A percentile compares a stretch with the other conserved stretches of the same genome.
These are phyloP conservation scores for Russula ochroleuca DNA, from an alignment of 768 basidiomycete species.

Conservation along the genomic window DNA sequence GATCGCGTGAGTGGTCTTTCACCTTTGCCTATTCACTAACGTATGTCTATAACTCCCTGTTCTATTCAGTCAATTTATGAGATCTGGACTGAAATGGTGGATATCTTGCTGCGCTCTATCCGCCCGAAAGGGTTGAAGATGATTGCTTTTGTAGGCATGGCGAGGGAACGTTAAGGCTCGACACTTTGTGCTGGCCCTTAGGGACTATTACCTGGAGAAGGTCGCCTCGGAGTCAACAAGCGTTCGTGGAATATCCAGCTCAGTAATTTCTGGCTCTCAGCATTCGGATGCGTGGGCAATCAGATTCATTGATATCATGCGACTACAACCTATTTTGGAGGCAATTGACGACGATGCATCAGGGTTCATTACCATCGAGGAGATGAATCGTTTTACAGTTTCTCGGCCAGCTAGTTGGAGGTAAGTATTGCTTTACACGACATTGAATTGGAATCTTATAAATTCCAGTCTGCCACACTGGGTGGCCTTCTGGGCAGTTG, in stretches of 20 bases:
- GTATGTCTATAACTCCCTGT: background rate
- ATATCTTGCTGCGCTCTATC: background rate
- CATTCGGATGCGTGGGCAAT: constrained; percentile 33
- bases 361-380: constrained; percentile 35
- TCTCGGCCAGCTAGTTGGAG: constrained; percentile 33
- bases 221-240: constrained; percentile 9
- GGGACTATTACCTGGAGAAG: constrained; percentile 34
- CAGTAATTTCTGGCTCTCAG: background rate
- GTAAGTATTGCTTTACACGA: constrained; percentile 6
- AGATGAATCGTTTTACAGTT: constrained; percentile 35
- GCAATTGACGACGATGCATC: constrained; percentile 37
- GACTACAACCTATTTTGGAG: constrained; percentile 32
- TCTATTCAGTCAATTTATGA: constrained; percentile 7
- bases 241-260: background rate
- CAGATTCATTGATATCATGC: constrained; percentile 25
- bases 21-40: background rate
- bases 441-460: background rate
- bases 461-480: constrained; percentile 31
- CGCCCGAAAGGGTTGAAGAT: background rate
- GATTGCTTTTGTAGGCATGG: constrained; percentile 20
- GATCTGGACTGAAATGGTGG: constrained; percentile 32
- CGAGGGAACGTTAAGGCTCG: constrained; percentile 24
- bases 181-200: constrained; percentile 30
- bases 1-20: background rate
- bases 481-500: constrained; percentile 35